Conservation (phyloP, 2,329 filamentous ascomycete species). For the Cercospora zeina region DNA sequence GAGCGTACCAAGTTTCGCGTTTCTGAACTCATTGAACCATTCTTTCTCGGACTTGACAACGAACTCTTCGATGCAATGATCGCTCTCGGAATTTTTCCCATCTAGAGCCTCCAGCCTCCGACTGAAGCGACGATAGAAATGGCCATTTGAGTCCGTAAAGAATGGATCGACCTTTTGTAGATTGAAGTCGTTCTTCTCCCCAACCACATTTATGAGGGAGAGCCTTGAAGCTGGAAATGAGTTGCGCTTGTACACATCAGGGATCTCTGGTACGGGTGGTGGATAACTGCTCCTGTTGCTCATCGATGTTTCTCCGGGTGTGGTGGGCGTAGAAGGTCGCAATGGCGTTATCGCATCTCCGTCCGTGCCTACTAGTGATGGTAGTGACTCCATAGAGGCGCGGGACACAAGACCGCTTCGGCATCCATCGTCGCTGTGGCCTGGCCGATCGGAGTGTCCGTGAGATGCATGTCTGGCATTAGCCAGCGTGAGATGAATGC, state of each 20-base stretch:
- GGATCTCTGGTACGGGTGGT: background rate
- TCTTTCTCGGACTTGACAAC: slow-evolving; percentile 64
- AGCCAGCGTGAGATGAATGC: slow-evolving; percentile 22
- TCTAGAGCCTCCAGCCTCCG: slow-evolving; percentile 56
- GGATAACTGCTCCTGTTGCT: background rate
- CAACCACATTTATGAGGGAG: slow-evolving; percentile 58
- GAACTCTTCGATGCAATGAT: slow-evolving; percentile 62
- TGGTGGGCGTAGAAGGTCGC: slow-evolving; percentile 3
- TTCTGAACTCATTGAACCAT: slow-evolving; percentile 61
- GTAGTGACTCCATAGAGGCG: slow-evolving; percentile 1
- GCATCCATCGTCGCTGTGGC: background rate
- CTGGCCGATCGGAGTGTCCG: slow-evolving; percentile 17
- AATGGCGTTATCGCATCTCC: slow-evolving; percentile 7
- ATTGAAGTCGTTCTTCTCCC: slow-evolving; percentile 51
- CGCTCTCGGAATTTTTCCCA: slow-evolving; percentile 56
- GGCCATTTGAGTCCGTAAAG: slow-evolving; percentile 63
- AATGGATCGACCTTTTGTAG: slow-evolving; percentile 43
- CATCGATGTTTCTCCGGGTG: background rate
- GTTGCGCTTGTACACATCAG: slow-evolving; percentile 1
- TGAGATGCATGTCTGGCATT: slow-evolving; percentile 16
- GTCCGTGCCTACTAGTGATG: background rate
- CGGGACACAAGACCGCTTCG: slow-evolving; percentile 3
- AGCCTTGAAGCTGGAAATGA: slow-evolving; percentile 36
- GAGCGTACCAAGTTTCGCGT: slow-evolving; percentile 57
- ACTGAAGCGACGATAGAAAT: slow-evolving; percentile 60